Evolutionary conservation across 345 rosid genomes (phyloP), one percentile per base, ranked within the genome.

Genomic region (Eucalyptus camaldulensis): DNA sequence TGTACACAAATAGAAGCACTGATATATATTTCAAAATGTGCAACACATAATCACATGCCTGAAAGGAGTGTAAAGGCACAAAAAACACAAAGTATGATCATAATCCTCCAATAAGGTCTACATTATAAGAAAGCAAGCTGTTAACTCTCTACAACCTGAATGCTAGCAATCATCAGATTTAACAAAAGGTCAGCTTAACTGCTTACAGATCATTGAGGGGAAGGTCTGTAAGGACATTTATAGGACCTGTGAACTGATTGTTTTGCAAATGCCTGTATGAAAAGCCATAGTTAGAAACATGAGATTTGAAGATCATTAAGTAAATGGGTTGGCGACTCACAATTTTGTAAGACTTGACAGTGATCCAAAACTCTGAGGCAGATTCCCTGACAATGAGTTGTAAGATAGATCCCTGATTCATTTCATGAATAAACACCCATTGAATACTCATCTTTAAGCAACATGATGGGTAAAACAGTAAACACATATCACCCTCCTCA

Each of bases 121-220:
- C 25, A 72, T 72, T 72, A 6, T 40, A 76, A 40, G 47, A 40
- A 76, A 76, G 85, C 29, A 40, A 40, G 29, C 47, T 76, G 27
- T 40, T 11, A 40, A 76, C 85, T 85, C 62, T 50, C 54, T 51
- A 53, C 58, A 25, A 51, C 40, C 60, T 43, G 60, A 47, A 88
- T 69, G 89, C 27, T 40, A 31, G 40, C 86, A 43, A 50, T 88
- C 47, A 76, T 40, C 85, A 40, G 44, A 76, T 88, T 44, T 49
- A 40, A 56, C 44, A 88, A 87, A 86, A 27, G 85, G 50, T 44
- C 53, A 16, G 49, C 54, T 72, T 67, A 50, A 67, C 53, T 50
- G 87, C 99, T 90, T 94, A 97, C 99, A 97, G 87, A 87, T 96
- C 95, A 81, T 95, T 93, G 45, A 98, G 95, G 81, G 98, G 96